Evolutionary conservation across 805 yeast genomes (phyloP).

Genomic region (Yamadazyma insecticola): DNA sequence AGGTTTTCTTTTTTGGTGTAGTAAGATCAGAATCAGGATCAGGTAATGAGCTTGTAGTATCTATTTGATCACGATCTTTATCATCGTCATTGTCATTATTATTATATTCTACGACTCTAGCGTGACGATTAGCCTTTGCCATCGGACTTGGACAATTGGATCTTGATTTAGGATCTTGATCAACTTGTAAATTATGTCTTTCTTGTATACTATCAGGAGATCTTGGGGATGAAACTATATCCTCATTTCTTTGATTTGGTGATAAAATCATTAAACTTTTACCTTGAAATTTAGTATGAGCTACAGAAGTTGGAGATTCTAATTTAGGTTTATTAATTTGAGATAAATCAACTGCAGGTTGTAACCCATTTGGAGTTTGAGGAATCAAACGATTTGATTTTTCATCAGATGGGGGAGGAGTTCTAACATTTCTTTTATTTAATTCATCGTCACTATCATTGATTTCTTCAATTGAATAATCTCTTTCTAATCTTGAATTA

Average conservation of each 20-base stretch:
- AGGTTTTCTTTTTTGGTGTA: constrained; percentile 14
- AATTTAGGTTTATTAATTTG: constrained; percentile 6
- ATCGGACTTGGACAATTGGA: constrained; percentile 34
- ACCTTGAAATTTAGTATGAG: constrained; percentile 16
- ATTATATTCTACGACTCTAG: constrained; percentile 38
- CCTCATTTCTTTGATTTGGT: constrained; percentile 34
- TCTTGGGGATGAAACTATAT: constrained; percentile 14
- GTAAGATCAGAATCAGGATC: constrained; percentile 5
- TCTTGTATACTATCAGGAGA: constrained; percentile 6
- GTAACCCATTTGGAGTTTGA: constrained; percentile 5
- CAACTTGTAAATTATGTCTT: constrained; percentile 6
- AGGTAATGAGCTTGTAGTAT: constrained; percentile 4
- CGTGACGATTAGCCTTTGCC: constrained; percentile 41
- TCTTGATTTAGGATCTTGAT: constrained; percentile 11
- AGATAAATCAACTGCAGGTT: constrained; percentile 14
- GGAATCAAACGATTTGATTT: too few relatives aligned
- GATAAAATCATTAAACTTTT: constrained; percentile 35
- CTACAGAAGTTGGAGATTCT: constrained; percentile 11
- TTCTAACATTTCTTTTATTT: constrained; percentile 5
- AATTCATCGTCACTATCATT: constrained; percentile 38
- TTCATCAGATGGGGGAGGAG: constrained; percentile 2
- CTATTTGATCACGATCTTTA: constrained; percentile 1
- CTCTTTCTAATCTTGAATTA: constrained; percentile 13
- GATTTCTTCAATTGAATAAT: constrained; percentile 37
- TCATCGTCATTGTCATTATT: constrained; percentile 13